Percentiles rank a stretch among this genome's conserved stretches.
Conservation (phyloP, 2,329 filamentous ascomycete species). For the Cercospora sojina region DNA sequence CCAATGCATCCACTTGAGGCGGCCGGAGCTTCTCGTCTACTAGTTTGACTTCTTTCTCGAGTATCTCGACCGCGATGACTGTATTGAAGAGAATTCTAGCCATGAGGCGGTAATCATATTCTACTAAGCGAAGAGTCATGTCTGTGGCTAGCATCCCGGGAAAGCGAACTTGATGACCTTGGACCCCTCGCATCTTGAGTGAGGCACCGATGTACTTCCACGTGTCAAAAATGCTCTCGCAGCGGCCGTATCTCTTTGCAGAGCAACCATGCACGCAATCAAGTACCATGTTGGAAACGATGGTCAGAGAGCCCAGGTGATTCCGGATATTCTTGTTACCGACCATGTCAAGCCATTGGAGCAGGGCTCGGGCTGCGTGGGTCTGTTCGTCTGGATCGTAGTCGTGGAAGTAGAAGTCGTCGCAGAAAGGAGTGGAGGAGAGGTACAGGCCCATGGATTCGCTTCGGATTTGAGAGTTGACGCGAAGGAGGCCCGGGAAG, state of each 20-base stretch:
- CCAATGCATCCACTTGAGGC: neutral
- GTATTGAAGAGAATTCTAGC: neutral
- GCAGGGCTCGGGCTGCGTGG: too few relatives aligned
- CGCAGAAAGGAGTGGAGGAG: neutral
- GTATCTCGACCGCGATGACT: neutral
- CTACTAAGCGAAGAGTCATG: neutral
- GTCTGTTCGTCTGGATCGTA: too few relatives aligned
- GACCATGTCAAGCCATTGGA: neutral
- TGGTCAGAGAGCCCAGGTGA: neutral
- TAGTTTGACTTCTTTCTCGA: neutral
- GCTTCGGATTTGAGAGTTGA: neutral
- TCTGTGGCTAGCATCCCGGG: neutral
- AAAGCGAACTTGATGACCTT: neutral
- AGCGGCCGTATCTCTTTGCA: neutral
- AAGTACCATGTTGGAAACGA: neutral
- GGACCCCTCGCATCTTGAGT: slow-evolving; percentile 2
- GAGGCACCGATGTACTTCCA: neutral
- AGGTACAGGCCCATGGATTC: neutral
- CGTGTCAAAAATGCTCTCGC: neutral
- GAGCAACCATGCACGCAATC: neutral
- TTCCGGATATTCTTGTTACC: neutral
- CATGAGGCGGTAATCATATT: neutral
- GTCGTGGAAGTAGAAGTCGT: neutral
- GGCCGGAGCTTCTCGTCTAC: neutral
- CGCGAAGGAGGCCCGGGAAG: neutral